Base-by-base conservation (phyloP, 2,329 filamentous ascomycete species). In the Pseudocercospora ulei region DNA sequence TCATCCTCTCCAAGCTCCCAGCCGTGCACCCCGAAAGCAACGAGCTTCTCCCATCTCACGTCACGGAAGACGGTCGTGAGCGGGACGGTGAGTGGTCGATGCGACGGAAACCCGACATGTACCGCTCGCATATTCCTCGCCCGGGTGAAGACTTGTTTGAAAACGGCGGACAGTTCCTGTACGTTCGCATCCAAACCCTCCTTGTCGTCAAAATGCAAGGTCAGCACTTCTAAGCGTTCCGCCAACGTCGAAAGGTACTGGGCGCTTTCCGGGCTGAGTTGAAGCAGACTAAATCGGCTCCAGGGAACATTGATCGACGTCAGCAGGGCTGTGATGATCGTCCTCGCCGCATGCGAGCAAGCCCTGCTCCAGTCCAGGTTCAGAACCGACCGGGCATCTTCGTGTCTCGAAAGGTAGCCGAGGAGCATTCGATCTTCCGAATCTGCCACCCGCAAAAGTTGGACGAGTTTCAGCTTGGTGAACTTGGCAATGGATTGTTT, bases 1-100 rank as follows among this genome's bases (percentile, higher is more conserved):
- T 82, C 78, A 1, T 71, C 65, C 1, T 71, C 68, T 29, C 71
- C 62, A 3, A 81, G 59, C 26, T 68, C 67, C 78, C 78, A 81
- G 8, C 73, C 70, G 47, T 79, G 75, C 13, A 82, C 70, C 1
- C 77, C 77, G 39, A 81, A 72, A 1, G 75, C 74, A 20, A 73
- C 66, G 3, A 82, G 62, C 20, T 71, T 72, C 8, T 71, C 67
- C 74, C 75, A 80, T 27, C 66, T 65, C 5, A 77, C 66, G 40
- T 72, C 62, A 51, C 80, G 75, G 53, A 82, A 80, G 14, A 81
- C 65, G 4, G 70, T 65, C 43, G 78, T 72, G 2, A 81, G 64
- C 3, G 66, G 65, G 12, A 80, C 56, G 13, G 67, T 69, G 2
- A 80, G 59, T 0, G 75, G 75, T 11, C 65, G 56, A 39, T 72